Base-by-base conservation (phyloP, 2,329 filamentous ascomycete genomes). In the Nigrograna mackinnonii region DNA sequence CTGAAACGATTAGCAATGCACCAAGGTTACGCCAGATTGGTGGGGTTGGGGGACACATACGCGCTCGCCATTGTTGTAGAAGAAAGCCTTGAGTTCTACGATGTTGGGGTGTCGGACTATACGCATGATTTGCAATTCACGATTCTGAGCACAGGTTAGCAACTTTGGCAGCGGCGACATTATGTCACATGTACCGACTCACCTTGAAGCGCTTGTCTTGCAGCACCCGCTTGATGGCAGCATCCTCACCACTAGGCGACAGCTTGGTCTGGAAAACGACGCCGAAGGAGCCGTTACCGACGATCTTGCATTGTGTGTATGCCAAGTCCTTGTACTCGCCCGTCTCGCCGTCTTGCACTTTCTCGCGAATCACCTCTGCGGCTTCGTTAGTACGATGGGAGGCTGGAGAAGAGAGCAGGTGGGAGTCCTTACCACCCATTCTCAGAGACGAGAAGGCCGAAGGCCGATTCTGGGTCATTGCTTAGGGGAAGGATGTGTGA, bases 171-270 rank as follows among this genome's bases (percentile, higher is more conserved):
- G 34, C 39, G n/a, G 36, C 39, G 41, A 28, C 26, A 30, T 6
- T 41, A 26, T 20, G 40, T 51, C 48, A 50, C 44, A 47, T 43
- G 56, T 12, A 51, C 46, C 33, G 44, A 49, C 69, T 63, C 68
- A 95, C 94, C 89, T 99, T 99, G 85, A 99, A 99, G 68, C 94
- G 85, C 80, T 99, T 99, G 80, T 99, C 94, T 69, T 99, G 94
- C 45, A 99, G 82, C 47, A 99, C 94, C 61, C 94, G 87, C 80
- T 99, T 99, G 79, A 99, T 99, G 69, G 94, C 94, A 40, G 94
- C 94, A 76, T 99, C 94, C 73, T 99, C 94, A 52, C 92, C 92
- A 52, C 89, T 94, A n/a, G 94, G 94, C 48, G 92, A 92, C 62
- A 99, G 82, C 78, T 97, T 97, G 44, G 94, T 99, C 77, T 99